Evolutionary conservation across 352 stramenopile genomes (phyloP).

Genomic region (Thraustochytrium striatum): DNA sequence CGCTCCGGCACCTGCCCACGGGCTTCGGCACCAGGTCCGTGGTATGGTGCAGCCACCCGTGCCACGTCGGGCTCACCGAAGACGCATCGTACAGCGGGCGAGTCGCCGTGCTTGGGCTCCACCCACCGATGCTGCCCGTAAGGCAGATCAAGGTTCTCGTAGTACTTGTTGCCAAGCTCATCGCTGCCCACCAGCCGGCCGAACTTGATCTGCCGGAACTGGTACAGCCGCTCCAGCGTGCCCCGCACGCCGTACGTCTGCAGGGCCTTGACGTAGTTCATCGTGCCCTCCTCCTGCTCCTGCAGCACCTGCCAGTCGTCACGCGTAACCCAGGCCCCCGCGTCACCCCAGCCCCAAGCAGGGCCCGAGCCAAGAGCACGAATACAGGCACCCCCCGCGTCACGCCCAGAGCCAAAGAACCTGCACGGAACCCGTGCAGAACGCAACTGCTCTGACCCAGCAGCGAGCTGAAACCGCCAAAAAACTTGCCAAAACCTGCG

Average conservation of each 20-base stretch:
- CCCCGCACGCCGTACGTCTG: slow-evolving; percentile 15
- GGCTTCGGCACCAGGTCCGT: slow-evolving; percentile 43
- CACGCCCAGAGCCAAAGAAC: too few relatives aligned
- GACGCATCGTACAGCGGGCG: slow-evolving; percentile 12
- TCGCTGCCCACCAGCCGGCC: slow-evolving; percentile 18
- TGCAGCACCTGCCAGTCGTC: too few relatives aligned
- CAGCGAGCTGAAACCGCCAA: too few relatives aligned
- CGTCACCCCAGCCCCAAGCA: too few relatives aligned
- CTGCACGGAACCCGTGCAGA: too few relatives aligned
- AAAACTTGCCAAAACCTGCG: too few relatives aligned
- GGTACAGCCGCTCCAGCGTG: slow-evolving; percentile 22
- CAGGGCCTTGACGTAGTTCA: slow-evolving; percentile 46
- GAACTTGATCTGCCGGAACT: slow-evolving; percentile 48
- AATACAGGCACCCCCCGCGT: too few relatives aligned
- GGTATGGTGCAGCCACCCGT: slow-evolving; percentile 25
- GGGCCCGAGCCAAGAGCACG: too few relatives aligned
- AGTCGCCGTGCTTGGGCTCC: background rate
- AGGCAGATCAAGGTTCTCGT: slow-evolving; percentile 29
- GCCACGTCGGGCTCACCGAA: slow-evolving; percentile 19
- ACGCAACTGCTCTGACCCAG: too few relatives aligned
- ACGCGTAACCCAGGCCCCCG: too few relatives aligned
- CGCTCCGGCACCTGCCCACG: background rate
- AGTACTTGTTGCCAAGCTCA: slow-evolving; percentile 51
- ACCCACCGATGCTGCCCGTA: slow-evolving; percentile 47
- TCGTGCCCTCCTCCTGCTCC: too few relatives aligned